A percentile compares a stretch with the other conserved stretches of the same genome.
phyloP scores from a whole-genome alignment of 495 filamentous ascomycete species.

The Filosporella fistucella region DNA sequence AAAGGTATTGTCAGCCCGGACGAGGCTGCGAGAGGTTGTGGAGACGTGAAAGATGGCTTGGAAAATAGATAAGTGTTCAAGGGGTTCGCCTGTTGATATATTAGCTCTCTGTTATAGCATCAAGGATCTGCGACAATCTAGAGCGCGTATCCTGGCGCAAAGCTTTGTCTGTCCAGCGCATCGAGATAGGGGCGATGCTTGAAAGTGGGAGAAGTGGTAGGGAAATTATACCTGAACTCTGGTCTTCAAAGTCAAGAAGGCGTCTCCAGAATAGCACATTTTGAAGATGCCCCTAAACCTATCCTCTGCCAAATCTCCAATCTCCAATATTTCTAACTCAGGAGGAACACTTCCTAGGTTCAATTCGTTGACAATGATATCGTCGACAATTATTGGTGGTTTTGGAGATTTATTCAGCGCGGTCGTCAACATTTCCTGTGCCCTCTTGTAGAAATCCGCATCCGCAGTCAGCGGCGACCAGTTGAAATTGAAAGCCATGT shows the following conservation, averaged over 20 bases:
- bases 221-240: constrained; percentile 67
- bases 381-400: constrained; percentile 98
- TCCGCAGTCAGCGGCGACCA: constrained; percentile 98
- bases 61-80: constrained; percentile 92
- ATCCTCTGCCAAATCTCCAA: constrained; percentile 95
- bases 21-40: constrained; percentile 85
- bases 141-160: constrained; percentile 11
- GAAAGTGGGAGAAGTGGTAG: not conserved
- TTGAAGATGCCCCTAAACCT: constrained; percentile 97
- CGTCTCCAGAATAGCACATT: constrained; percentile 95
- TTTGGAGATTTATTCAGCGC: constrained; percentile 98
- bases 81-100: constrained; percentile 73
- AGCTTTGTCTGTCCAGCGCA: not conserved
- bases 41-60: constrained; percentile 87
- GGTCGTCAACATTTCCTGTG: constrained; percentile 88
- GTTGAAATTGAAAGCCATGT: constrained; percentile 99
- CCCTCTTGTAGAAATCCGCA: constrained; percentile 82
- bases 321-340: constrained; percentile 92
- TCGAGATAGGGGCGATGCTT: not conserved
- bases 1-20: constrained; percentile 93
- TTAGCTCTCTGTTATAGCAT: constrained; percentile 36
- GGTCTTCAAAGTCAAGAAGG: constrained; percentile 89
- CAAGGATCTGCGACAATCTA: not conserved
- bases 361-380: constrained; percentile 96
- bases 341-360: constrained; percentile 92